Percentiles rank a stretch among this genome's conserved stretches.
phyloP scores from a whole-genome alignment of 345 rosid species.

The Camelina laxa region DNA sequence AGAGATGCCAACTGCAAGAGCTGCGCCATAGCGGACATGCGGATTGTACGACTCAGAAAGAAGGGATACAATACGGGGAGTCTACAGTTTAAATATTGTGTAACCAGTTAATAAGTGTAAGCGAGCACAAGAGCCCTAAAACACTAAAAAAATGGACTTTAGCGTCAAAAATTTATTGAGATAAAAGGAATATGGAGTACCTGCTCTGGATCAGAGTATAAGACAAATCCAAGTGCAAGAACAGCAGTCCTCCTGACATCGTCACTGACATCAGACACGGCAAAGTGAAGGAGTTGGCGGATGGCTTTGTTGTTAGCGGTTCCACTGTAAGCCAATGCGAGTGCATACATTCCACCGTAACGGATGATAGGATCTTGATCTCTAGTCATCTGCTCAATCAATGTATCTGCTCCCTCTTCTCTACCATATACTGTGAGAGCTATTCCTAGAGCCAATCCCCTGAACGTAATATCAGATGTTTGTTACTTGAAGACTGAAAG shows the following conservation, averaged over 20 bases:
- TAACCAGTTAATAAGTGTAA: conserved; percentile 16
- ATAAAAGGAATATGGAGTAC: conserved; percentile 35
- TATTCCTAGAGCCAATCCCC: conserved; percentile 92
- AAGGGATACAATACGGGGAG: conserved; percentile 91
- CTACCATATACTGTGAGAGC: conserved; percentile 96
- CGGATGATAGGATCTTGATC: conserved; percentile 97
- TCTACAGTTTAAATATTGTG: conserved; percentile 55
- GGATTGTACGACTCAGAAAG: conserved; percentile 95
- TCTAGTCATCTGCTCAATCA: conserved; percentile 96
- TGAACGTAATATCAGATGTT: conserved; percentile 36
- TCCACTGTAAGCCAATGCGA: conserved; percentile 93
- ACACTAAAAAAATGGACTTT: background rate
- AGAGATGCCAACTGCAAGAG: conserved; percentile 97
- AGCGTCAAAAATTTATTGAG: background rate
- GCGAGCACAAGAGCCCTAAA: background rate
- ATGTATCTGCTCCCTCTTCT: conserved; percentile 96
- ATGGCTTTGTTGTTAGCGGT: conserved; percentile 98
- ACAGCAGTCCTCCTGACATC: conserved; percentile 98
- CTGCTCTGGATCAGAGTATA: conserved; percentile 94
- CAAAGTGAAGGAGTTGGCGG: conserved; percentile 92
- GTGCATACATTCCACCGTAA: conserved; percentile 97
- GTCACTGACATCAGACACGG: conserved; percentile 93
- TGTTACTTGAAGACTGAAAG: conserved; percentile 2
- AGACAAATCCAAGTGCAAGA: conserved; percentile 93
- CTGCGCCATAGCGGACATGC: conserved; percentile 97